Percentiles rank a stretch among this genome's conserved stretches.
phyloP scores from a whole-genome alignment of 2,329 filamentous ascomycete genomes.

The Xylariaceae sp. region DNA sequence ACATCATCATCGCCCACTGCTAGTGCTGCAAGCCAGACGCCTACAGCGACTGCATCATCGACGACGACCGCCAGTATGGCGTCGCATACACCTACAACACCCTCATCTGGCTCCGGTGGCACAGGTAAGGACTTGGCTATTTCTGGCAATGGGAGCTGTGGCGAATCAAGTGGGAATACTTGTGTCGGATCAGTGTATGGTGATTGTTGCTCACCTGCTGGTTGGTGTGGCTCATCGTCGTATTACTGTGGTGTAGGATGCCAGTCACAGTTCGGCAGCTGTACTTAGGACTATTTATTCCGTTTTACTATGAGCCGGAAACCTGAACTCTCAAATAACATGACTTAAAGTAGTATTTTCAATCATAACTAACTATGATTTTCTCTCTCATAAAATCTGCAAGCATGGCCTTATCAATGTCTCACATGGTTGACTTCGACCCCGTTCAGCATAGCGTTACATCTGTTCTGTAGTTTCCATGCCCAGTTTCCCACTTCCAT shows the following conservation, averaged over 20 bases:
- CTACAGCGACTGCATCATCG: neutral
- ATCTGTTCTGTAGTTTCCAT: too few relatives aligned
- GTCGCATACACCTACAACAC: neutral
- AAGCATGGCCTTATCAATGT: too few relatives aligned
- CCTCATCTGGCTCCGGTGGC: neutral
- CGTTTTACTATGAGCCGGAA: too few relatives aligned
- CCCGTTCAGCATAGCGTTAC: too few relatives aligned
- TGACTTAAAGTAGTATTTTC: too few relatives aligned
- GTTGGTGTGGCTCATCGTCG: constrained; percentile 5
- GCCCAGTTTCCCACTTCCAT: too few relatives aligned
- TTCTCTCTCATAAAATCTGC: too few relatives aligned
- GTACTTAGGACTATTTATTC: neutral
- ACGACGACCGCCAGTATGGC: neutral
- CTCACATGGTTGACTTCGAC: too few relatives aligned
- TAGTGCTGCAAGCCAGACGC: neutral
- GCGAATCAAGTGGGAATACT: constrained; percentile 1
- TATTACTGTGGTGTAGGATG: constrained; percentile 6
- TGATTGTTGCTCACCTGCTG: constrained; percentile 5
- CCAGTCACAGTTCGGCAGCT: constrained; percentile 5
- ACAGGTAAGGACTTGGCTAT: neutral
- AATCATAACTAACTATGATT: too few relatives aligned
- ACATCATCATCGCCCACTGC: neutral
- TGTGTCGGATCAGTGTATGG: constrained; percentile 2
- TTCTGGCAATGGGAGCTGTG: constrained; percentile 3
- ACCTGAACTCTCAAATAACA: too few relatives aligned